phyloP scores from a whole-genome alignment of 2,329 filamentous ascomycete genomes.

The Beauveria medogensis region DNA sequence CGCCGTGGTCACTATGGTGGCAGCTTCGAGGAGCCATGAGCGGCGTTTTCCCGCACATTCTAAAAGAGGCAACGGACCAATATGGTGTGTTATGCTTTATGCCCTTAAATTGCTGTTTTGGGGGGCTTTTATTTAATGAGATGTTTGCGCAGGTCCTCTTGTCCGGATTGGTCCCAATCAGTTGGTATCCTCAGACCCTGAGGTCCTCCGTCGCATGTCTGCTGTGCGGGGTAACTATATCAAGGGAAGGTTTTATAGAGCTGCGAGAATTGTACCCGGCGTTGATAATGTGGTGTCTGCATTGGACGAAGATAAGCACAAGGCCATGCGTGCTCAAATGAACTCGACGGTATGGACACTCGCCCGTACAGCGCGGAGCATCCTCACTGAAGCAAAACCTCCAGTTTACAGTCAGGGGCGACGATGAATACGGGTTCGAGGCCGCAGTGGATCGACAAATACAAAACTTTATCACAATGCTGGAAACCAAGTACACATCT shows the following conservation, averaged over 20 bases:
- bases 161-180: conserved; percentile 36
- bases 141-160: conserved; percentile 21
- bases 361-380: background rate
- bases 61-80: conserved; percentile 18
- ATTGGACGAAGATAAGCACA: conserved; percentile 35
- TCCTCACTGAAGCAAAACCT: conserved; percentile 3
- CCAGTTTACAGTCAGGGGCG: conserved; percentile 44
- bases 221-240: conserved; percentile 29
- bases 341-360: conserved; percentile 30
- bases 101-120: background rate
- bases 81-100: conserved; percentile 15
- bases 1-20: conserved; percentile 23
- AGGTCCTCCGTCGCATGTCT: conserved; percentile 29
- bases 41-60: conserved; percentile 21
- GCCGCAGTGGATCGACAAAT: conserved; percentile 32
- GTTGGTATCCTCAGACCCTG: conserved; percentile 31
- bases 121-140: background rate
- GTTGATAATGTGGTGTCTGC: conserved; percentile 45
- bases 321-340: conserved; percentile 35
- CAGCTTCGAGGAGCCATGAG: conserved; percentile 20
- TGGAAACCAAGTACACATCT: conserved; percentile 40
- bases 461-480: conserved; percentile 32
- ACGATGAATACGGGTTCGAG: conserved; percentile 34
- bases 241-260: conserved; percentile 37
- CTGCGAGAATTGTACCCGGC: conserved; percentile 43